Percentiles rank a stretch among this genome's conserved stretches.
These are phyloP conservation scores for Tritrichomonas musculus DNA, from an alignment of 208 protist species.

Conservation along the genomic window DNA sequence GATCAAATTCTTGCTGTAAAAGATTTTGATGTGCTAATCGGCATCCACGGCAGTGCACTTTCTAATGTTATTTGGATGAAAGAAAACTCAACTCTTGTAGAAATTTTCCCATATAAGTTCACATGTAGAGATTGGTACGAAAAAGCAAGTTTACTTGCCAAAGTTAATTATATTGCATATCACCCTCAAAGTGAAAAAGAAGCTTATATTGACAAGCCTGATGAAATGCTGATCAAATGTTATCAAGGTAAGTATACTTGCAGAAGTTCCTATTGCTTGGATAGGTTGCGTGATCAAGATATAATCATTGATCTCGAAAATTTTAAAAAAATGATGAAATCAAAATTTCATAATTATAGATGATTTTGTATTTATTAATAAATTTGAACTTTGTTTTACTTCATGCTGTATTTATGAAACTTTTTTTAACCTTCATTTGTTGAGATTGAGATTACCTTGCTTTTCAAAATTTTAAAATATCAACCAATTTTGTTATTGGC, in stretches of 20 bases:
- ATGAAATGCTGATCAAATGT: neutral
- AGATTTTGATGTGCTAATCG: neutral
- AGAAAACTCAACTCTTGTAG: neutral
- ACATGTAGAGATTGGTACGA: constrained; percentile 2
- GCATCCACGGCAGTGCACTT: neutral
- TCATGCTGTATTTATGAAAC: too few species aligned
- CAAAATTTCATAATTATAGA: too few species aligned
- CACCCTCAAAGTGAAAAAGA: neutral
- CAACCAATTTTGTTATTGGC: too few species aligned
- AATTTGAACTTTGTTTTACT: too few species aligned
- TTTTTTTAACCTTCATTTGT: too few species aligned
- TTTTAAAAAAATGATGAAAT: neutral
- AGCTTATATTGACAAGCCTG: neutral
- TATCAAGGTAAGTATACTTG: neutral
- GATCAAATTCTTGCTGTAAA: neutral
- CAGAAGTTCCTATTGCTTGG: neutral
- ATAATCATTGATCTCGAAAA: neutral
- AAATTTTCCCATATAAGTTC: constrained; percentile 24
- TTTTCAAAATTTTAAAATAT: too few species aligned
- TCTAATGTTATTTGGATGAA: neutral
- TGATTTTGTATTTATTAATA: too few species aligned
- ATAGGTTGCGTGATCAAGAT: neutral
- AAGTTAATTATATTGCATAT: neutral
- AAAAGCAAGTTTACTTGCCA: neutral
- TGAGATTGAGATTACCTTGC: too few species aligned